Percentiles rank a stretch among this genome's conserved stretches.
Evolutionary conservation across 2,329 filamentous ascomycete species (phyloP).

Genomic region (Phyllosticta citriasiana): DNA sequence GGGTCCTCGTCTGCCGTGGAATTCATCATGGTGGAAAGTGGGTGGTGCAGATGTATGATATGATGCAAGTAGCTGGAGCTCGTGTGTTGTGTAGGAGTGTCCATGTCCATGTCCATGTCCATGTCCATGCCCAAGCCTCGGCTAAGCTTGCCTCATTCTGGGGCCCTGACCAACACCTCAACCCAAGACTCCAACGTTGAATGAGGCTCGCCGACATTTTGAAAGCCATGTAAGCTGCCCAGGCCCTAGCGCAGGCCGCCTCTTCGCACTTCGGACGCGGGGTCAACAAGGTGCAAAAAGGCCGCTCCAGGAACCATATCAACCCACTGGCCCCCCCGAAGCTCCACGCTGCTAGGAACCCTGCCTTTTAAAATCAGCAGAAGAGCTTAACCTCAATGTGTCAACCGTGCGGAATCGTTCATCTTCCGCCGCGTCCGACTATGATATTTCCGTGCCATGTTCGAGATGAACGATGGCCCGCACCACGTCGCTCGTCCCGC

Average conservation of each 20-base stretch:
- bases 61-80: neutral
- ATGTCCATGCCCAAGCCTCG: neutral
- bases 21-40: slow-evolving; percentile 24
- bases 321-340: neutral
- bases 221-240: neutral
- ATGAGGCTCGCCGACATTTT: neutral
- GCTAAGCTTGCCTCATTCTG: neutral
- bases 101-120: no score
- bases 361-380: neutral
- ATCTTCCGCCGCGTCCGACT: neutral
- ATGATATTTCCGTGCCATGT: neutral
- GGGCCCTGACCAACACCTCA: neutral
- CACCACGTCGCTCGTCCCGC: neutral
- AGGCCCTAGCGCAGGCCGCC: neutral
- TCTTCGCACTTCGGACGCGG: neutral
- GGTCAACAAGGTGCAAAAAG: neutral
- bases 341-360: neutral
- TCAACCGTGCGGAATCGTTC: neutral
- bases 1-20: slow-evolving; percentile 34
- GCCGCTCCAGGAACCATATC: neutral
- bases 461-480: neutral
- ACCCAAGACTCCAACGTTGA: neutral
- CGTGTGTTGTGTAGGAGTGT: neutral
- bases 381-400: neutral
- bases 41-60: neutral